Percentiles rank a stretch among this genome's conserved stretches.
Conservation (phyloP, 2,329 filamentous ascomycete species). For the Diaporthe vexans region DNA sequence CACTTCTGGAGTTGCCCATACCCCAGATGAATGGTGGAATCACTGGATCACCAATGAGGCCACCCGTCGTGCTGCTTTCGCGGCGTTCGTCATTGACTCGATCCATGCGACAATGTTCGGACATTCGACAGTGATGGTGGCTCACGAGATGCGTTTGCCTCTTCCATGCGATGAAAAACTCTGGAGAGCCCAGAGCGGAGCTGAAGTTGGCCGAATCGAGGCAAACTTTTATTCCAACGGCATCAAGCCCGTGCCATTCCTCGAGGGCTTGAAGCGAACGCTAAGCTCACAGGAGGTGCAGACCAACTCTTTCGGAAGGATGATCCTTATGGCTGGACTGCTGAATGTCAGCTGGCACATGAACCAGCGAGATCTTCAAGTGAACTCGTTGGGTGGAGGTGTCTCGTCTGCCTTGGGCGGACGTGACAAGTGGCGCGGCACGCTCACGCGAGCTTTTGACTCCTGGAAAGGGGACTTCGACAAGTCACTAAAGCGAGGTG, state of each 20-base stretch:
- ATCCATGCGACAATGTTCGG: constrained; percentile 99
- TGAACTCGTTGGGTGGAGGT: constrained; percentile 82
- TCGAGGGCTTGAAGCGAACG: constrained; percentile 91
- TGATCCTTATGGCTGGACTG: constrained; percentile 93
- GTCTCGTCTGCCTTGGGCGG: constrained; percentile 85
- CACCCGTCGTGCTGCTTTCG: constrained; percentile 90
- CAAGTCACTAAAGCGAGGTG: constrained; percentile 77
- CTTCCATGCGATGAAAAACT: constrained; percentile 93
- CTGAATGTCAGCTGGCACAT: constrained; percentile 97
- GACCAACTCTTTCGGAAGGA: constrained; percentile 94
- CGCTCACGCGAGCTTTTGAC: constrained; percentile 89
- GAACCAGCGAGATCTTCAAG: constrained; percentile 94
- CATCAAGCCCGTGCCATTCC: constrained; percentile 86
- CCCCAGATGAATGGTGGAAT: constrained; percentile 92
- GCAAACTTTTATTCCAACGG: constrained; percentile 84
- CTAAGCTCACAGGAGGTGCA: constrained; percentile 87
- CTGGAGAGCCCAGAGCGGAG: constrained; percentile 90
- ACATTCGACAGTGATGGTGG: constrained; percentile 96
- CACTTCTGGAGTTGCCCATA: constrained; percentile 73
- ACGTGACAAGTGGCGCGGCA: constrained; percentile 90
- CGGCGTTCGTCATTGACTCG: constrained; percentile 94
- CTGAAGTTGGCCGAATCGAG: constrained; percentile 88
- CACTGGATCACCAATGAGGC: constrained; percentile 96
- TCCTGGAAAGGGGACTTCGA: constrained; percentile 96
- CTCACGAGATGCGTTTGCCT: constrained; percentile 92